Conservation (phyloP, 768 basidiomycete species). For the Mycena pura region DNA sequence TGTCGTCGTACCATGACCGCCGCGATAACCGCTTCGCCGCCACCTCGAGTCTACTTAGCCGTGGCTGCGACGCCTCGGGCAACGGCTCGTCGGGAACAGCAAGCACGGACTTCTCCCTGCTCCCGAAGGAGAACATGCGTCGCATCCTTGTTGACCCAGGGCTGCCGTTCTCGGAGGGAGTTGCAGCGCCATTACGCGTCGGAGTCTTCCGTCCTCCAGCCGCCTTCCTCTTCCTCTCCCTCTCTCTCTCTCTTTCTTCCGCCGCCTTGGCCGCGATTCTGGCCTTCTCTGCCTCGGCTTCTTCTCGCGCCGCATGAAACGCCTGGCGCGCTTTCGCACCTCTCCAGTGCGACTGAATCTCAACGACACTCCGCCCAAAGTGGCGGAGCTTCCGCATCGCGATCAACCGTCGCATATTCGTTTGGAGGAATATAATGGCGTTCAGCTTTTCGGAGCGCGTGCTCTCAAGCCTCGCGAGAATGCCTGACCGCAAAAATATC, state of each 20-base stretch:
- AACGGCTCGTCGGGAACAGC: slow-evolving; percentile 12
- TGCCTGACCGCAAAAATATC: slow-evolving; percentile 98
- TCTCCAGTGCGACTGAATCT: slow-evolving; percentile 93
- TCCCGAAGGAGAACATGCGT: slow-evolving; percentile 25
- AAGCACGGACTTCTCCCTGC: slow-evolving; percentile 16
- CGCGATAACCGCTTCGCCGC: slow-evolving; percentile 26
- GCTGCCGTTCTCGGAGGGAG: slow-evolving; percentile 10
- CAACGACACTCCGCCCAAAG: slow-evolving; percentile 75
- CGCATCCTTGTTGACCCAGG: slow-evolving; percentile 22
- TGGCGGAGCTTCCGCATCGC: slow-evolving; percentile 79
- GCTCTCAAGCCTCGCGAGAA: slow-evolving; percentile 94
- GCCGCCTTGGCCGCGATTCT: slow-evolving; percentile 10
- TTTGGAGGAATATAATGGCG: slow-evolving; percentile 93
- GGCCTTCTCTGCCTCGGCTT: slow-evolving; percentile 21
- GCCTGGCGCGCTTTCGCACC: slow-evolving; percentile 64
- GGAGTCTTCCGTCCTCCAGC: slow-evolving; percentile 5
- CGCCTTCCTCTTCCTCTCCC: slow-evolving; percentile 11
- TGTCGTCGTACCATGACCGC: slow-evolving; percentile 26
- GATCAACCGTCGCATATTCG: slow-evolving; percentile 90
- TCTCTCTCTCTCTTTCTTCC: slow-evolving; percentile 6
- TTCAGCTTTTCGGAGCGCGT: slow-evolving; percentile 88
- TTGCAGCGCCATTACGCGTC: neutral
- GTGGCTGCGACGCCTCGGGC: slow-evolving; percentile 17
- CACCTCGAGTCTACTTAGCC: slow-evolving; percentile 21
- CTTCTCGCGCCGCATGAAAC: slow-evolving; percentile 10